Evolutionary conservation across 2,329 filamentous ascomycete species (phyloP).

Genomic region (Ascomycota sp.): DNA sequence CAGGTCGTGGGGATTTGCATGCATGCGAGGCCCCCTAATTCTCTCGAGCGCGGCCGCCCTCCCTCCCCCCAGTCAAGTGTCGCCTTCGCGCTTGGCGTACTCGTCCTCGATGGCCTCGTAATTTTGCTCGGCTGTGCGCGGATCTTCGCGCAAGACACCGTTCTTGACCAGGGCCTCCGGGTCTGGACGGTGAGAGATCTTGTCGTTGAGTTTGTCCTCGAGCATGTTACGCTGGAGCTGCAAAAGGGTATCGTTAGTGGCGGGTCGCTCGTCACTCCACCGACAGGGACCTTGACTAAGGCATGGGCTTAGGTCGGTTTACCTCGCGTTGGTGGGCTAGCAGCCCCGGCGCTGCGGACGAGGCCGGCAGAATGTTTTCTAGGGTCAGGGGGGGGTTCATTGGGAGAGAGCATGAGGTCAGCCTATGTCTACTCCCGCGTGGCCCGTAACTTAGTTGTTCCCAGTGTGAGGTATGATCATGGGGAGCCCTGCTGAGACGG

Average conservation of each 20-base stretch:
- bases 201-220: conserved; percentile 69
- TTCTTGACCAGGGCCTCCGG: conserved; percentile 59
- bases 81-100: conserved; percentile 42
- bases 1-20: too few species aligned
- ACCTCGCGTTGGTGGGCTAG: conserved; percentile 62
- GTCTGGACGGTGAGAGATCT: conserved; percentile 56
- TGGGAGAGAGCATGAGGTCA: too few species aligned
- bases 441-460: too few species aligned
- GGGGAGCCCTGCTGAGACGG: too few species aligned
- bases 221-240: conserved; percentile 72
- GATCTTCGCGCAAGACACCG: conserved; percentile 56
- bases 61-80: conserved; percentile 20
- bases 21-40: too few species aligned
- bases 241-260: background rate
- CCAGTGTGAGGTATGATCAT: too few species aligned
- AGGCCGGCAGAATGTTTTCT: conserved; percentile 77
- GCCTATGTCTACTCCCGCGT: too few species aligned
- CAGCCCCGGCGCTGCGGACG: conserved; percentile 57
- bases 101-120: conserved; percentile 43
- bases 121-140: conserved; percentile 32
- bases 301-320: conserved; percentile 4
- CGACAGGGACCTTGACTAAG: background rate
- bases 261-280: background rate
- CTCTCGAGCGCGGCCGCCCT: too few species aligned
- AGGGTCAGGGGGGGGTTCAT: too few species aligned